Conservation (phyloP, 2,329 filamentous ascomycete species). For the Colletotrichum somersetense region DNA sequence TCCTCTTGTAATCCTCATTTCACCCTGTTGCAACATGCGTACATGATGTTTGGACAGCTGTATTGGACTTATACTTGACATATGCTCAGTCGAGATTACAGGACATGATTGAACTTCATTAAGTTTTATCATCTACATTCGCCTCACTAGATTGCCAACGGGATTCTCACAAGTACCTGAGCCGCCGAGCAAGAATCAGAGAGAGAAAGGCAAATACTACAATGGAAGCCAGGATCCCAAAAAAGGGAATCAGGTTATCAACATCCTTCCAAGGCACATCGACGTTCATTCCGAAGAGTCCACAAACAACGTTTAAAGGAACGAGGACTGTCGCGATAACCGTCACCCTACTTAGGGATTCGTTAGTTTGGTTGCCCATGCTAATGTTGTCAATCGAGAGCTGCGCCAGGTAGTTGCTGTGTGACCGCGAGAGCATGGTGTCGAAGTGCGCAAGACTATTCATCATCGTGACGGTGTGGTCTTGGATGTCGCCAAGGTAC, state of each 20-base stretch:
- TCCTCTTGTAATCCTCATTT: not conserved
- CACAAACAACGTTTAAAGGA: constrained; percentile 91
- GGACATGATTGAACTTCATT: not conserved
- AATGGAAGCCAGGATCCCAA: constrained; percentile 64
- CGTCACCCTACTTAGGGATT: constrained; percentile 93
- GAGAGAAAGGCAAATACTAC: constrained; percentile 62
- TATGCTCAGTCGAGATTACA: not conserved
- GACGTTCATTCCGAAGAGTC: constrained; percentile 90
- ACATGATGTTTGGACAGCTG: not conserved
- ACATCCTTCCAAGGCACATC: constrained; percentile 72
- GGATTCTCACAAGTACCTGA: constrained; percentile 13
- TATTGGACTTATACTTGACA: not conserved
- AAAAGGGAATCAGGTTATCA: constrained; percentile 67
- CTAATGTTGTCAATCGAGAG: constrained; percentile 91
- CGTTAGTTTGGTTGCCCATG: constrained; percentile 88
- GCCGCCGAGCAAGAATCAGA: constrained; percentile 46
- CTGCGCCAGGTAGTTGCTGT: constrained; percentile 96
- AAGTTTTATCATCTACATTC: not conserved
- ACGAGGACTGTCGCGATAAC: constrained; percentile 93
- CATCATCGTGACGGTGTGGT: constrained; percentile 99
- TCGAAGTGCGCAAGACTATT: constrained; percentile 95
- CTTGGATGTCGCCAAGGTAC: constrained; percentile 97
- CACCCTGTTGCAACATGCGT: too few species aligned
- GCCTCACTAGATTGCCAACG: not conserved
- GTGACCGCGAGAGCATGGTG: constrained; percentile 93